A percentile compares a stretch with the other conserved stretches of the same genome.
These are phyloP conservation scores for Ilyonectria sp. DNA, from an alignment of 2,329 filamentous ascomycete species.

Conservation along the genomic window DNA sequence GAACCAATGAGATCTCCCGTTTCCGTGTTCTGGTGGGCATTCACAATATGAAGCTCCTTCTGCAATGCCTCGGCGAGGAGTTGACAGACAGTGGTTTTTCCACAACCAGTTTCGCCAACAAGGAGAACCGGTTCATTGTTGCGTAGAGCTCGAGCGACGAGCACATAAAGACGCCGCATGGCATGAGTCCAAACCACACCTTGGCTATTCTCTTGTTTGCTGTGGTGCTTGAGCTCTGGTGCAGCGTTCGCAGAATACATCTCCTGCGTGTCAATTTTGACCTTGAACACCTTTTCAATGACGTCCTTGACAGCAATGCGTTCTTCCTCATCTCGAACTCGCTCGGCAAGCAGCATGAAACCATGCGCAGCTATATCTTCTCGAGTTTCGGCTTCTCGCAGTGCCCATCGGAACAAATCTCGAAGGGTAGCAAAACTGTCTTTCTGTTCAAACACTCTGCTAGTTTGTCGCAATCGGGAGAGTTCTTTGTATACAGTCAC, in stretches of 20 bases:
- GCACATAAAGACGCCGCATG: constrained; percentile 91
- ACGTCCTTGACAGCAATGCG: constrained; percentile 86
- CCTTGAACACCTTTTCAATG: constrained; percentile 92
- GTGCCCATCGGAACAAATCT: constrained; percentile 96
- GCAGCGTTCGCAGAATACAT: constrained; percentile 78
- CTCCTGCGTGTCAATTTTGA: constrained; percentile 80
- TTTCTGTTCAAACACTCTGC: constrained; percentile 94
- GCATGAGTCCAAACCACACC: constrained; percentile 94
- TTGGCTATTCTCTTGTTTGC: constrained; percentile 65
- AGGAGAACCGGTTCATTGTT: constrained; percentile 96
- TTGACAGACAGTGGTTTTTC: constrained; percentile 97
- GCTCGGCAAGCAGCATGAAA: constrained; percentile 95
- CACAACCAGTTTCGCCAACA: constrained; percentile 96
- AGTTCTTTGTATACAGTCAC: constrained; percentile 95
- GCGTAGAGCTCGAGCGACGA: constrained; percentile 87
- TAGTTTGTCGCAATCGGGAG: constrained; percentile 90
- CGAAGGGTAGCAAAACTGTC: constrained; percentile 96
- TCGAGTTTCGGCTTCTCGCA: constrained; percentile 86
- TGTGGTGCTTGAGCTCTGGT: constrained; percentile 68
- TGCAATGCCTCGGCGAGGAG: constrained; percentile 85
- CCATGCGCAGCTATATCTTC: constrained; percentile 93
- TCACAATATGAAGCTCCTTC: constrained; percentile 88
- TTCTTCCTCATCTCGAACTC: constrained; percentile 93
- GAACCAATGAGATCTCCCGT: constrained; percentile 97
- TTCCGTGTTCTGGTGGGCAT: constrained; percentile 98